Conservation (phyloP, 2,329 filamentous ascomycete species). For the Cadophora gregata region DNA sequence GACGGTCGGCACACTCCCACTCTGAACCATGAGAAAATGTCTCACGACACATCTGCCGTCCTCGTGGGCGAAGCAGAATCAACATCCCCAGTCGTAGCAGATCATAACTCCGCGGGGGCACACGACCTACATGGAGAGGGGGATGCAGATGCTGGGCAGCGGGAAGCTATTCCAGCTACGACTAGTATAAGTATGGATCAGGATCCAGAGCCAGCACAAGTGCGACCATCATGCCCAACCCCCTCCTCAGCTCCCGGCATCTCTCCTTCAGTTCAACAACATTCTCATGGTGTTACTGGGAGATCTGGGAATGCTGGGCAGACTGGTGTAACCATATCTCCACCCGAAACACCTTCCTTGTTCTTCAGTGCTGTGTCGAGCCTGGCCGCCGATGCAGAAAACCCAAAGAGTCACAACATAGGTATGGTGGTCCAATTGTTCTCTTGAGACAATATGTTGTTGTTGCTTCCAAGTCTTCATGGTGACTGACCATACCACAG, state of each 20-base stretch:
- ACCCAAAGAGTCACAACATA: constrained; percentile 18
- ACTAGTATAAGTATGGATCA: constrained; percentile 17
- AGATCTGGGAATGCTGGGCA: constrained; percentile 3
- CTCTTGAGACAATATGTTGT: not conserved
- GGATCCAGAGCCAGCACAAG: constrained; percentile 27
- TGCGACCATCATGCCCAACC: constrained; percentile 13
- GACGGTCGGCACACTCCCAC: not conserved
- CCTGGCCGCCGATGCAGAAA: constrained; percentile 17
- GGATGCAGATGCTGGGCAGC: not conserved
- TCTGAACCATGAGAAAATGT: constrained; percentile 36
- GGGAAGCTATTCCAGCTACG: constrained; percentile 22
- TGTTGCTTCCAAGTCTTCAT: constrained; percentile 15
- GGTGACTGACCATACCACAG: constrained; percentile 28
- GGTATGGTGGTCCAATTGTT: constrained; percentile 24
- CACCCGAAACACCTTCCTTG: constrained; percentile 21
- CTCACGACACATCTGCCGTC: constrained; percentile 31
- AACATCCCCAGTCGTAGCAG: constrained; percentile 7
- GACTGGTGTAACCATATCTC: constrained; percentile 19
- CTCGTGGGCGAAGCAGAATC: constrained; percentile 29
- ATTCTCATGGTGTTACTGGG: constrained; percentile 11
- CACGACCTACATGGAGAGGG: constrained; percentile 24
- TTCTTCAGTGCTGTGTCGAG: constrained; percentile 10
- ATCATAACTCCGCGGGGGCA: constrained; percentile 17
- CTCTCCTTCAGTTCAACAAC: constrained; percentile 4
- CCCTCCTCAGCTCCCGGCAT: constrained; percentile 8